Conservation (phyloP, 305 asterid species). For the Coffea humblotiana region DNA sequence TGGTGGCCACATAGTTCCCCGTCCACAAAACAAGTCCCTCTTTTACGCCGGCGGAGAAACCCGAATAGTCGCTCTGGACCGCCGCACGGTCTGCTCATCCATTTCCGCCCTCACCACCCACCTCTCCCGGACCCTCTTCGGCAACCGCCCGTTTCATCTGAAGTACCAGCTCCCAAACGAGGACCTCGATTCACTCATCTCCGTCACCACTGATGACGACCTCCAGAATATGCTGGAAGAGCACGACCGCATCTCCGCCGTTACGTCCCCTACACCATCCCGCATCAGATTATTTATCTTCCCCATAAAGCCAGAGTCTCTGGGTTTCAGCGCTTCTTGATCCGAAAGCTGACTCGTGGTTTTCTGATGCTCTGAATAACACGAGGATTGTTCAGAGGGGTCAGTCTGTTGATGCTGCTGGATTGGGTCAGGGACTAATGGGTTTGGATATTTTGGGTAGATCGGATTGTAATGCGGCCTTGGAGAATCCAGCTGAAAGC, state of each 20-base stretch:
- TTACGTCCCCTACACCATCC: constrained; percentile 29
- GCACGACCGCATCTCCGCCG: constrained; percentile 54
- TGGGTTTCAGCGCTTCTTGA: constrained; percentile 58
- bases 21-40: constrained; percentile 67
- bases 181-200: constrained; percentile 74
- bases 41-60: constrained; percentile 83
- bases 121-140: constrained; percentile 54
- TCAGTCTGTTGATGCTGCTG: constrained; percentile 58
- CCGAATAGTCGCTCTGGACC: constrained; percentile 75
- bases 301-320: constrained; percentile 59
- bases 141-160: constrained; percentile 63
- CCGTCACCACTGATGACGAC: constrained; percentile 81
- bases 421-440: constrained; percentile 36
- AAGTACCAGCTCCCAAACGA: constrained; percentile 83
- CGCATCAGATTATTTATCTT: constrained; percentile 77
- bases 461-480: constrained; percentile 28
- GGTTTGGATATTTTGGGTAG: constrained; percentile 34
- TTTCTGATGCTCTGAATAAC: constrained; percentile 64
- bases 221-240: constrained; percentile 83
- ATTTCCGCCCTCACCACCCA: constrained; percentile 49
- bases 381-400: constrained; percentile 63
- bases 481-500: constrained; percentile 46
- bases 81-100: constrained; percentile 59
- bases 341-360: constrained; percentile 78
- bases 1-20: constrained; percentile 84